phyloP scores from a whole-genome alignment of 768 basidiomycete genomes.

The Terana coerulea region DNA sequence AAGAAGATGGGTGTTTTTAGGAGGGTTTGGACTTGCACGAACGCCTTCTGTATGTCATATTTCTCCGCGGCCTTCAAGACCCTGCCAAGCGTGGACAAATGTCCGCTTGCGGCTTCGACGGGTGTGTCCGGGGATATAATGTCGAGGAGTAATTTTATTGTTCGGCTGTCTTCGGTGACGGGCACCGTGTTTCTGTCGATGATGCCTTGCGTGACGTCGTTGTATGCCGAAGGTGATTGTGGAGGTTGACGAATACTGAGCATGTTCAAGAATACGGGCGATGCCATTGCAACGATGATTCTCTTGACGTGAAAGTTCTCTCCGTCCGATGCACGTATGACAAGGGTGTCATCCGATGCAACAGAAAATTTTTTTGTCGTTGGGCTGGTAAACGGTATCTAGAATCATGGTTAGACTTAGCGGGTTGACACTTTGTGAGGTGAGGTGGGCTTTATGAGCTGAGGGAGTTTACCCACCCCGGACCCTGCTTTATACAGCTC shows the following conservation, averaged over 20 bases:
- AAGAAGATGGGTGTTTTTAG: not conserved
- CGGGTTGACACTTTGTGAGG: too few relatives aligned
- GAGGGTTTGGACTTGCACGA: not conserved
- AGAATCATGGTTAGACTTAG: too few relatives aligned
- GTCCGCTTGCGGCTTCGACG: not conserved
- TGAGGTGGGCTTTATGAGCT: too few relatives aligned
- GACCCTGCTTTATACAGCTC: too few relatives aligned
- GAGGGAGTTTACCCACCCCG: too few relatives aligned
- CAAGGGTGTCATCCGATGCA: too few relatives aligned
- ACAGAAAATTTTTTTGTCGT: too few relatives aligned
- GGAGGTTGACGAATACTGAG: too few relatives aligned
- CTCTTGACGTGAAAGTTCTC: constrained; percentile 50
- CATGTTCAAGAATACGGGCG: constrained; percentile 53
- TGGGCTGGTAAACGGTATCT: constrained; percentile 16
- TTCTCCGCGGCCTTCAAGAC: not conserved
- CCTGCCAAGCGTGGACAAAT: not conserved
- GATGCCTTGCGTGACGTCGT: too few relatives aligned
- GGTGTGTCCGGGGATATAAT: not conserved
- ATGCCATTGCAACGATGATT: constrained; percentile 50
- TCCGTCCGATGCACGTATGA: constrained; percentile 51
- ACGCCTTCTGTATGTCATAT: too few relatives aligned
- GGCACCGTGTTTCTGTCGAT: not conserved
- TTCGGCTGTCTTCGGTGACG: not conserved
- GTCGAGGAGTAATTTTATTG: not conserved
- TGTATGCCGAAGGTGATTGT: too few relatives aligned